Percentiles rank a stretch among this genome's conserved stretches.
Evolutionary conservation across 2,329 filamentous ascomycete genomes (phyloP).

Genomic region (Onygenales sp.): DNA sequence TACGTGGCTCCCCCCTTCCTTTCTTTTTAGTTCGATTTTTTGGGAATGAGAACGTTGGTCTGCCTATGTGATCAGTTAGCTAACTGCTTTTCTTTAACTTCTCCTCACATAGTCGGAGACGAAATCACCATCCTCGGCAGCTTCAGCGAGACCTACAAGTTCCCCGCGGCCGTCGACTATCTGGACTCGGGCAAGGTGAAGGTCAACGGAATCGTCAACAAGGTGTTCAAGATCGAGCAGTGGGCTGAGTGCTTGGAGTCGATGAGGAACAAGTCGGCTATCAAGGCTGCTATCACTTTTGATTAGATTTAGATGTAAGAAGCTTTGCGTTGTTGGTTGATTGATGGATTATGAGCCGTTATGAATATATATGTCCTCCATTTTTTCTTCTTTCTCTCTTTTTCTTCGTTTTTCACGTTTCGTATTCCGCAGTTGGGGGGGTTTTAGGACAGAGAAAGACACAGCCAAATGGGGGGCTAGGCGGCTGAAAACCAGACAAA

Average conservation of each 20-base stretch:
- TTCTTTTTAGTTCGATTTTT: neutral
- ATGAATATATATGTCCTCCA: neutral
- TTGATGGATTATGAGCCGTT: neutral
- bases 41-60: neutral
- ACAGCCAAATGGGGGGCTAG: no score
- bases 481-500: no score
- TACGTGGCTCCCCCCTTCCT: constrained; percentile 24
- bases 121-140: constrained; percentile 66
- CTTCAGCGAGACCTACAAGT: constrained; percentile 66
- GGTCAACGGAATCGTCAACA: constrained; percentile 61
- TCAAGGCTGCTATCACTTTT: constrained; percentile 66
- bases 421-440: no score
- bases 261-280: constrained; percentile 62
- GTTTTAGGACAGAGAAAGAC: no score
- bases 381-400: neutral
- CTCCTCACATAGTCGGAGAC: constrained; percentile 32
- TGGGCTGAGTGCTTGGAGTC: constrained; percentile 61
- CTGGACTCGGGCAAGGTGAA: constrained; percentile 35
- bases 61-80: constrained; percentile 1
- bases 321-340: neutral
- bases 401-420: neutral
- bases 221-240: constrained; percentile 63
- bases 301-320: constrained; percentile 35
- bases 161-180: constrained; percentile 50
- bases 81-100: constrained; percentile 5